phyloP scores from a whole-genome alignment of 2,329 filamentous ascomycete species.

The Paraphaeosphaeria minitans region DNA sequence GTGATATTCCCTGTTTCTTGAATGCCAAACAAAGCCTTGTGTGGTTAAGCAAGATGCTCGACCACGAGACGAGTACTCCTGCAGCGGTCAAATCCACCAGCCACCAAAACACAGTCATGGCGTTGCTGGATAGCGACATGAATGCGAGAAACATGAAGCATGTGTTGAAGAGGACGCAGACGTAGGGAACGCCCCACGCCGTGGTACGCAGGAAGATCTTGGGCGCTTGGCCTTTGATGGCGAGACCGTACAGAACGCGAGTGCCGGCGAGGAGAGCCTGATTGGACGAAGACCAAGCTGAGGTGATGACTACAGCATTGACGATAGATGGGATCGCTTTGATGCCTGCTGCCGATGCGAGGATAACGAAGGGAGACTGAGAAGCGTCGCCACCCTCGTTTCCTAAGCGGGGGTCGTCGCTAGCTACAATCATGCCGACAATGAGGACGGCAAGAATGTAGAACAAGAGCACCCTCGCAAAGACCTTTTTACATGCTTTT shows the following conservation, averaged over 20 bases:
- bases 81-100: slow-evolving; percentile 70
- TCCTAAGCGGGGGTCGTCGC: slow-evolving; percentile 55
- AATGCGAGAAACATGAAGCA: slow-evolving; percentile 54
- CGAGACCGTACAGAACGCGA: slow-evolving; percentile 54
- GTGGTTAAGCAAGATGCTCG: slow-evolving; percentile 59
- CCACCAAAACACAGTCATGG: slow-evolving; percentile 63
- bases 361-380: slow-evolving; percentile 60
- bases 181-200: slow-evolving; percentile 48
- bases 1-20: slow-evolving; percentile 58
- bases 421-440: slow-evolving; percentile 62
- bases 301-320: slow-evolving; percentile 75
- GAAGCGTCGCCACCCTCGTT: slow-evolving; percentile 47
- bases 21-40: slow-evolving; percentile 57
- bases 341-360: slow-evolving; percentile 69
- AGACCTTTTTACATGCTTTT: slow-evolving; percentile 58
- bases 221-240: slow-evolving; percentile 57
- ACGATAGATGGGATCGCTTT: slow-evolving; percentile 70
- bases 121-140: slow-evolving; percentile 52
- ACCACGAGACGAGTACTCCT: slow-evolving; percentile 59
- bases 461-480: slow-evolving; percentile 60
- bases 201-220: slow-evolving; percentile 54
- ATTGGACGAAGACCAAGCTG: slow-evolving; percentile 71
- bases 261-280: slow-evolving; percentile 62
- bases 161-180: slow-evolving; percentile 39
- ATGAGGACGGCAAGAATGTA: slow-evolving; percentile 57